Evolutionary conservation across 192 early-diverging fungal species (phyloP), one percentile per base, ranked within the genome.

Genomic region (Linnemannia exigua): DNA sequence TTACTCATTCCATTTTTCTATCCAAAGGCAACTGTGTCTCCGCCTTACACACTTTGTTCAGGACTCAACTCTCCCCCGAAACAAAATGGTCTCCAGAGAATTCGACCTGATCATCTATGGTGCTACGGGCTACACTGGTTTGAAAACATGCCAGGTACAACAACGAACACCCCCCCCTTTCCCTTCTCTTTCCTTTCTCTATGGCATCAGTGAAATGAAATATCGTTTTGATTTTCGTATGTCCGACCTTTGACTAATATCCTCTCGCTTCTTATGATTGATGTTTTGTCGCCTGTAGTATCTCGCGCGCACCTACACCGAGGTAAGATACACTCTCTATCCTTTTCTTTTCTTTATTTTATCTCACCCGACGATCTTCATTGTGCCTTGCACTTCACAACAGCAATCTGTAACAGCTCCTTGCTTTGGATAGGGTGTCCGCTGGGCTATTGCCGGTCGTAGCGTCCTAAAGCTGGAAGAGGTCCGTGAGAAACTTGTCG

Each of bases 101-200:
- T 94, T 90, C 81, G 93, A 94, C 58, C 54, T 94, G 47, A 72
- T 88, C 38, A 80, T 95, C 37, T 95, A 91, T 89, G 97, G 97
- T 7, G 96, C 95, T 19, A 95, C 96, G 7, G 94, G 97, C 35
- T 97, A 96, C 84, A 97, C 97, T 11, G 97, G 97, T 17, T 74
- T 82, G 3, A 87, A 92, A 36, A 92, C 95, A 9, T 31, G 93
- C 91, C 46, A 95, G 96, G 87, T 95, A 96, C 50, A 80, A 89
- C 11, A 8, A 20, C 76, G 75, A 17, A 70, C 47, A 67, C 41
- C 54, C 73, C 38, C 75, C 50, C 28, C 5, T 20, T 16, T 11
- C 38, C n/a, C n/a, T n/a, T 38, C 38, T 9, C 54, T n/a, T n/a
- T n/a, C n/a, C n/a, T 47, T n/a, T n/a, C 1, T n/a, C 14, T 3